Evolutionary conservation across 352 stramenopile genomes (phyloP).

Genomic region (Globisporangium radiosum): DNA sequence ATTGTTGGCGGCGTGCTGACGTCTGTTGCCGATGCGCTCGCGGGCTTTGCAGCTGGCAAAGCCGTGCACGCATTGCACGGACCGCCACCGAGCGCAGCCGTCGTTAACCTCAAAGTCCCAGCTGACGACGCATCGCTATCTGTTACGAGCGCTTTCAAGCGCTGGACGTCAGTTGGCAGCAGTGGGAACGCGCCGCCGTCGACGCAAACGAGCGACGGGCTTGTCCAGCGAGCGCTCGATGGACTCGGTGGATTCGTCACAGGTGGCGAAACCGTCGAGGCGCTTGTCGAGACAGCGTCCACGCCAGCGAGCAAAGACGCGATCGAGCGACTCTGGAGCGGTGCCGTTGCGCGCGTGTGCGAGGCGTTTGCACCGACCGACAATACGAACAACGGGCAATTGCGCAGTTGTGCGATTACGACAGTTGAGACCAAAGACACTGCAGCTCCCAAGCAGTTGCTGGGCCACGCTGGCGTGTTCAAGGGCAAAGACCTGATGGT

Average conservation of each 20-base stretch:
- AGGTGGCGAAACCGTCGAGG: conserved; percentile 1
- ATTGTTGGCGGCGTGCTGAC: conserved; percentile 7
- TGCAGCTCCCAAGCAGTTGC: background rate
- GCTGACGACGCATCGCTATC: background rate
- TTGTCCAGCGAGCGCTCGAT: background rate
- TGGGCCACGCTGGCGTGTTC: background rate
- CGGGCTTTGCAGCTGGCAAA: conserved; percentile 1
- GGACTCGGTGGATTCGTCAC: background rate
- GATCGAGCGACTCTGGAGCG: conserved; percentile 1
- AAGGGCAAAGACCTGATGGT: conserved; percentile 3
- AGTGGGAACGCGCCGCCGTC: background rate
- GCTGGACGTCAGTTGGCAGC: conserved; percentile 1
- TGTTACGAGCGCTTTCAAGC: conserved; percentile 5
- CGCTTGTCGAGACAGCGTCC: background rate
- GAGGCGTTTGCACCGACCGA: background rate
- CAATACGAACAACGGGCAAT: background rate
- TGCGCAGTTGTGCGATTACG: background rate
- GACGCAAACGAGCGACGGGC: background rate
- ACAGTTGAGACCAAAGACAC: background rate
- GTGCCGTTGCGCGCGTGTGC: background rate
- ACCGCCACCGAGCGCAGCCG: background rate
- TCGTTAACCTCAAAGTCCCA: background rate
- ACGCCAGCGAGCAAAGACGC: background rate
- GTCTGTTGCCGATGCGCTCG: conserved; percentile 2
- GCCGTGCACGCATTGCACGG: background rate